Conservation (phyloP, 495 filamentous ascomycete genomes). For the Lasiosphaeria ovina region DNA sequence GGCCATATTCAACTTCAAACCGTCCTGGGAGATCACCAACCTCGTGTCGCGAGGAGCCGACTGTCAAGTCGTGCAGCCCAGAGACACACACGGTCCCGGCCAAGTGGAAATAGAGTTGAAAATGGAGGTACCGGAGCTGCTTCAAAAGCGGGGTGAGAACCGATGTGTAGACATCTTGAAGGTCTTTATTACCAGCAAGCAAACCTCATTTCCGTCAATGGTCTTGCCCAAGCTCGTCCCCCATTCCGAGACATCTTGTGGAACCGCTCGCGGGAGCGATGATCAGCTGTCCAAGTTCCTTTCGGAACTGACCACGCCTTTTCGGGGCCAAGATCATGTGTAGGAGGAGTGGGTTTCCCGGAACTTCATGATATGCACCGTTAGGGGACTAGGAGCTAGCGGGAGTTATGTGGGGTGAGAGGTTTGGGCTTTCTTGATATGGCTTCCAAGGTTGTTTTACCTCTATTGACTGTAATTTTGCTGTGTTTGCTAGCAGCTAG, state of each 20-base stretch:
- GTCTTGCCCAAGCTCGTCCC: background rate
- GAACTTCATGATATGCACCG: constrained; percentile 1
- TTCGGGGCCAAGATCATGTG: background rate
- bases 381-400: background rate
- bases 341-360: background rate
- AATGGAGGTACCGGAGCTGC: background rate
- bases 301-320: constrained; percentile 2
- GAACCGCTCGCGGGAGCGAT: background rate
- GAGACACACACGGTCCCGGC: constrained; percentile 4
- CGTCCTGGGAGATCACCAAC: constrained; percentile 6
- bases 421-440: too few species aligned
- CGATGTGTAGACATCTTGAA: constrained; percentile 3
- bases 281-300: background rate
- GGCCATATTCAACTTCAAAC: constrained; percentile 13
- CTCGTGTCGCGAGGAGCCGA: constrained; percentile 8
- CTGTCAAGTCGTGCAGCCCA: constrained; percentile 1
- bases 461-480: too few species aligned
- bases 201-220: constrained; percentile 1
- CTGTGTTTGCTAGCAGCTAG: too few species aligned
- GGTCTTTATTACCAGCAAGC: constrained; percentile 2
- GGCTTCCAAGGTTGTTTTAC: too few species aligned
- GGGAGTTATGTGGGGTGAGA: too few species aligned
- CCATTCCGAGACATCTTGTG: background rate
- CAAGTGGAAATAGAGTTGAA: background rate
- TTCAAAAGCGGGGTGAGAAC: background rate